Evolutionary conservation across 2,329 filamentous ascomycete genomes (phyloP), one percentile per base, ranked within the genome.

Genomic region (Akanthomyces uredinophilus): DNA sequence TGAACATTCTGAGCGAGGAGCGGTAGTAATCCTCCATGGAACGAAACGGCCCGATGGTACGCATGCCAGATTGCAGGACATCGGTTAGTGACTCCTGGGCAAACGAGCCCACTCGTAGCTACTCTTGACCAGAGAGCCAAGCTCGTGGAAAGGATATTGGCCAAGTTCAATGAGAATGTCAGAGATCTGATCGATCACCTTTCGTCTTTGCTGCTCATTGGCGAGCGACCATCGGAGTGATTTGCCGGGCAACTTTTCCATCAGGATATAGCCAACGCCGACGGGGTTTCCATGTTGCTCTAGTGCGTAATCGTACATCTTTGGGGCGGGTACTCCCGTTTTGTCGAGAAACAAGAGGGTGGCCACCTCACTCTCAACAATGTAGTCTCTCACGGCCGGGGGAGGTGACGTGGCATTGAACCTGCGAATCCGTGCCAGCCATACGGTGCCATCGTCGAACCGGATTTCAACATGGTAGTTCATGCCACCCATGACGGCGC

Each of bases 381-480:
- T 72, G 54, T 73, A 72, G 62, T 76, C 69, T 64, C 70, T 68
- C 41, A 75, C 22, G 41, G 60, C 68, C 47, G 66, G 13, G 0
- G 72, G 75, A n/a, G 77, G 75, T 1, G 75, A 76, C 22, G 72
- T 75, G n/a, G 72, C 71, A 60, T 79, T 77, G 61, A 67, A 70
- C 63, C 74, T 72, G 55, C 74, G 75, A 53, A 80, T 73, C 14
- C 78, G 72, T 20, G 75, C 75, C 2, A 80, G 69, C 78, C 77
- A 80, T 51, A 64, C 69, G 29, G 77, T 64, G 46, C 75, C 75
- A 65, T 80, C 78, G 5, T 77, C 71, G 63, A 81, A 81, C 7
- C 54, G 61, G 55, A 81, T 66, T 43, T 77, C 72, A 46, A 77
- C 65, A 63, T 80, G 75, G 65, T 75, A 80, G 64, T 80, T 79